These are phyloP conservation scores for Claviceps citrina DNA, from an alignment of 2,329 filamentous ascomycete species.

Conservation along the genomic window DNA sequence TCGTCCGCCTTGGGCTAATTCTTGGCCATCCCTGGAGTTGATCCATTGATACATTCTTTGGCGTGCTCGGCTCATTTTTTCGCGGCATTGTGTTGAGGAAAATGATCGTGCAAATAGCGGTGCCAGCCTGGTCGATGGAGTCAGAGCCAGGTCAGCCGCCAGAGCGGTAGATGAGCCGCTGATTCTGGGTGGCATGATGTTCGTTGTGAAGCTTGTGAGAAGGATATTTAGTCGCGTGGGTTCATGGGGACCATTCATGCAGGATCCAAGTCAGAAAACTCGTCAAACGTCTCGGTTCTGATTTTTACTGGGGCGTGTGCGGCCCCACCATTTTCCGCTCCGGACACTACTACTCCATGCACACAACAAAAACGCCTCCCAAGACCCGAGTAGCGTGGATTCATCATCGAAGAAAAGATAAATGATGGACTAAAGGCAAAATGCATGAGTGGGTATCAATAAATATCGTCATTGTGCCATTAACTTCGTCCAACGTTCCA, in stretches of 20 bases:
- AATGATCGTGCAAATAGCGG: constrained; percentile 18
- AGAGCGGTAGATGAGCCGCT: constrained; percentile 15
- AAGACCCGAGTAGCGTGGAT: neutral
- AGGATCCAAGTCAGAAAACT: too few relatives aligned
- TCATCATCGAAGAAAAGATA: neutral
- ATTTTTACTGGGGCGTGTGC: neutral
- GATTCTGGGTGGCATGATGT: constrained; percentile 10
- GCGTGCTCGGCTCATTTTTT: constrained; percentile 23
- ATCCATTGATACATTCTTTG: constrained; percentile 26
- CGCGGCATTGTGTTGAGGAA: constrained; percentile 23
- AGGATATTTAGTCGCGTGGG: neutral
- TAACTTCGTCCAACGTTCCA: neutral
- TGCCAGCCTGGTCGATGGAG: constrained; percentile 2
- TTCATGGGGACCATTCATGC: neutral
- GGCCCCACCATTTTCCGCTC: constrained; percentile 5
- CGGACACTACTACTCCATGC: neutral
- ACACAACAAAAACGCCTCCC: neutral
- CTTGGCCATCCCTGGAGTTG: constrained; percentile 12
- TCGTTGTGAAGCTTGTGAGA: neutral
- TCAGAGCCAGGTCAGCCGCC: constrained; percentile 7
- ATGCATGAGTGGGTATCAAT: neutral
- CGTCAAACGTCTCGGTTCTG: neutral
- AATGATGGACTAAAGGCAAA: too few relatives aligned
- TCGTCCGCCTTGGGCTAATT: constrained; percentile 12
- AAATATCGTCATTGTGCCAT: neutral